Base-by-base conservation (phyloP, 371 early-diverging fungal genomes). In the Mucor sp. region DNA sequence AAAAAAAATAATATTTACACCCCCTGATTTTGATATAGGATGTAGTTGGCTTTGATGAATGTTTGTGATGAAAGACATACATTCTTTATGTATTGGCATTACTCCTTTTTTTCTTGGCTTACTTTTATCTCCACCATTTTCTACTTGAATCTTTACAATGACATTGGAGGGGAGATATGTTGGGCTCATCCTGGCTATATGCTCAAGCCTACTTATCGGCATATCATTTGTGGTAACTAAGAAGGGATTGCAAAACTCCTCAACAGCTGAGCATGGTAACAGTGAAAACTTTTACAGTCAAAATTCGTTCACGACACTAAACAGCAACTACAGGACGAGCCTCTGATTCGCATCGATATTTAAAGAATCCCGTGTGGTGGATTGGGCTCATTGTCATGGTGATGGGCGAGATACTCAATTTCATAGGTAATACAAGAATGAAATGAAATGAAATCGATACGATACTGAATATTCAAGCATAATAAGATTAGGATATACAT, bases 371-470 rank as follows among this genome's bases (percentile, higher is more conserved):
- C 14, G 21, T 65, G 5, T 65, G 65, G 65, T 65, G 65, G 65
- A 58, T 58, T 47, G 65, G 65, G 3, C 17, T 65, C 9, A 28
- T 58, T 17, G 41, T 58, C 23, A 48, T 74, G 59, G 62, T 60
- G 4, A 33, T 48, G 17, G 63, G 64, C 44, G 60, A 67, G 33
- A 27, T 71, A 25, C 30, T 71, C 25, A 60, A 66, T 30, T 63
- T 67, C 47, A 88, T 90, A 12, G 96, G 95, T 1, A 61, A 50
- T 14, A 9, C 21, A 12, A 35, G 12, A 57, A 17, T 35, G 17
- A 56, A 56, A n/a, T 2, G 30, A 30, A 30, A 30, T 30, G 56
- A 12, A 55, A 8, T 28, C 14, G 17, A 32, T 11, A 11, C 15
- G 11, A 17, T 56, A 56, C 32, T 56, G 8, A 56, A 32, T 30